These are phyloP conservation scores for Populus hybrid DNA, from an alignment of 441 rosid genomes.

Conservation along the genomic window DNA sequence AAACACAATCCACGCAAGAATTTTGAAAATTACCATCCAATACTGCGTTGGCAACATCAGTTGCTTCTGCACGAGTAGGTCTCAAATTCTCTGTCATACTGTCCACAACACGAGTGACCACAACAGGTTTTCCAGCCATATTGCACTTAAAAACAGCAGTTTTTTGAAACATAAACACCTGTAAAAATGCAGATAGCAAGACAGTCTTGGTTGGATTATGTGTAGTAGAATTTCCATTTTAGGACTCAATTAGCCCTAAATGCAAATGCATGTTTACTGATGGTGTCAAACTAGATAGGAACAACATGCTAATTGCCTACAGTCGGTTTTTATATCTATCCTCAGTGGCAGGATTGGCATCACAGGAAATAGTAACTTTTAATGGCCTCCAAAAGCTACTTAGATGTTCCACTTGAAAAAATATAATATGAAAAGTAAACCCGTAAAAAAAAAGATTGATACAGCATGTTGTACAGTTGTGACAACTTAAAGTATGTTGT, in stretches of 20 bases:
- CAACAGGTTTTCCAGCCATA: conserved; percentile 98
- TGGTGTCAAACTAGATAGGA: neutral
- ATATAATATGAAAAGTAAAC: neutral
- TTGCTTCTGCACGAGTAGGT: conserved; percentile 97
- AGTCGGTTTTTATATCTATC: neutral
- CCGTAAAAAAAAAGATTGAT: neutral
- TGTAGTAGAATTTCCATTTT: neutral
- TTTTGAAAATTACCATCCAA: conserved; percentile 62
- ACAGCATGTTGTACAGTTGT: neutral
- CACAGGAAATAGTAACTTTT: neutral
- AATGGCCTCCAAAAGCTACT: neutral
- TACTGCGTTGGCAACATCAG: conserved; percentile 95
- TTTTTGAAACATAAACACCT: conserved; percentile 93
- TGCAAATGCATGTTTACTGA: neutral
- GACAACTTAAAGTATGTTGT: neutral
- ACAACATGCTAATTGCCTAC: neutral
- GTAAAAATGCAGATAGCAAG: conserved; percentile 9
- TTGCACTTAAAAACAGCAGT: conserved; percentile 91
- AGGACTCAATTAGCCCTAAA: neutral
- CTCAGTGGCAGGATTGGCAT: neutral
- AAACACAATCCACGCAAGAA: neutral
- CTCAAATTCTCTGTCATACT: conserved; percentile 94
- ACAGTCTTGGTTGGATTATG: neutral
- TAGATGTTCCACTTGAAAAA: neutral
- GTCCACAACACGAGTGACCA: conserved; percentile 92